Evolutionary conservation across 2,329 filamentous ascomycete species (phyloP), one percentile per base, ranked within the genome.

Genomic region (Arthrinium puccinioides): DNA sequence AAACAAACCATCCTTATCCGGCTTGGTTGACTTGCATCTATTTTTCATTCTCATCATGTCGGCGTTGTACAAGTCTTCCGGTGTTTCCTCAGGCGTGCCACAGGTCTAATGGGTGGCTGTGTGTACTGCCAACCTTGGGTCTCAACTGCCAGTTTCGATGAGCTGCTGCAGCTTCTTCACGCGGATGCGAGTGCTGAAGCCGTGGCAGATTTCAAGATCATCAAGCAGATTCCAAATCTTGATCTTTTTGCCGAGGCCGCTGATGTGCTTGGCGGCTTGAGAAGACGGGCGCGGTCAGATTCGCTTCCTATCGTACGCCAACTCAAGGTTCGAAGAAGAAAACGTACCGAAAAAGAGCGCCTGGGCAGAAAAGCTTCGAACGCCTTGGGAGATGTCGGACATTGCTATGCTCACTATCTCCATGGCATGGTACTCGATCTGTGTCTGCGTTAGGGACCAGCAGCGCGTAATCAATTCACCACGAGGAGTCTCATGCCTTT

Each of bases 201-300:
- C 37, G 21, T 26, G 21, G 10, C 32, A 32, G 4, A 30, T 16
- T 24, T 39, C 37, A n/a, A 39, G 15, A 18, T 39, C 37, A 21
- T 30, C 32, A 10, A 39, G 26, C 32, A 39, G 30, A 18, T 3
- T 24, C 37, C 37, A 39, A 13, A 39, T 29, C 19, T 23, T 36
- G 9, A 25, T 39, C 32, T 36, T 39, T 20, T 36, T 39, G 24
- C 21, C 31, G 18, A 39, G 23, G 9, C 37, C 37, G 18, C 14
- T 30, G 24, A 39, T 36, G 18, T 39, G 32, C 16, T 39, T 39
- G 9, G 37, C 37, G 15, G 37, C 37, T 39, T n/a, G n/a, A n/a
- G n/a, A n/a, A n/a, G n/a, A n/a, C n/a, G n/a, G n/a, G n/a, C n/a
- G n/a, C n/a, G n/a, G n/a, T n/a, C n/a, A n/a, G n/a, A 36, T 9